phyloP scores from a whole-genome alignment of 129 eudicot species.

The Artemisia annua region DNA sequence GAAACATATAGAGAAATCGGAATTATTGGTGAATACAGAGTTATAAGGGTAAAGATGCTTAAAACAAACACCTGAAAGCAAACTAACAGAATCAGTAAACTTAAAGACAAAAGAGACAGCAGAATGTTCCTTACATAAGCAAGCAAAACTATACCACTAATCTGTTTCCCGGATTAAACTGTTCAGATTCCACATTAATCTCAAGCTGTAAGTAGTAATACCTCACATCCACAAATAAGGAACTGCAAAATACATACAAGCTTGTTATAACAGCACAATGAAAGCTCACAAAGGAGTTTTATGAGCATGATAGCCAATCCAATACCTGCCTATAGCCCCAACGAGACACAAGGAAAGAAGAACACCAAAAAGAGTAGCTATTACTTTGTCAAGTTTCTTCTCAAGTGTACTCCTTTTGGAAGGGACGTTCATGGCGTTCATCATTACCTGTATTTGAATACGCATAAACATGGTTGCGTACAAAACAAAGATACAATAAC shows the following conservation, averaged over 20 bases:
- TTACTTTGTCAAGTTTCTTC: conserved; percentile 90
- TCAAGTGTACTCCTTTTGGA: conserved; percentile 96
- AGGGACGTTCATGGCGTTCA: conserved; percentile 98
- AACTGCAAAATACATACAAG: conserved; percentile 46
- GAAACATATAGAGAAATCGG: conserved; percentile 98
- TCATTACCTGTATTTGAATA: conserved; percentile 75
- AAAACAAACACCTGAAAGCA: conserved; percentile 58
- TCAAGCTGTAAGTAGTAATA: conserved; percentile 69
- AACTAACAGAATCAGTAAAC: neutral
- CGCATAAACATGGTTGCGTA: neutral
- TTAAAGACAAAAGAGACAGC: conserved; percentile 13
- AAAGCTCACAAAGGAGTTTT: conserved; percentile 10
- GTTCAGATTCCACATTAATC: conserved; percentile 40
- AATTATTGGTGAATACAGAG: conserved; percentile 93
- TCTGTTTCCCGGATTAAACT: conserved; percentile 80
- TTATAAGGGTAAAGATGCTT: conserved; percentile 87
- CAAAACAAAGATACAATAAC: neutral
- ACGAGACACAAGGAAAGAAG: conserved; percentile 80
- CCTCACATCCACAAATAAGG: conserved; percentile 60
- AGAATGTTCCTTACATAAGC: neutral
- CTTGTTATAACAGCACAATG: neutral
- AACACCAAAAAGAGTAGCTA: conserved; percentile 69
- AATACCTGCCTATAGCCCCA: conserved; percentile 97
- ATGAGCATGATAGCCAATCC: conserved; percentile 12
- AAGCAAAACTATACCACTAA: conserved; percentile 34